Conservation (phyloP, 140 eudicot genomes). For the Flaveria floridana region DNA sequence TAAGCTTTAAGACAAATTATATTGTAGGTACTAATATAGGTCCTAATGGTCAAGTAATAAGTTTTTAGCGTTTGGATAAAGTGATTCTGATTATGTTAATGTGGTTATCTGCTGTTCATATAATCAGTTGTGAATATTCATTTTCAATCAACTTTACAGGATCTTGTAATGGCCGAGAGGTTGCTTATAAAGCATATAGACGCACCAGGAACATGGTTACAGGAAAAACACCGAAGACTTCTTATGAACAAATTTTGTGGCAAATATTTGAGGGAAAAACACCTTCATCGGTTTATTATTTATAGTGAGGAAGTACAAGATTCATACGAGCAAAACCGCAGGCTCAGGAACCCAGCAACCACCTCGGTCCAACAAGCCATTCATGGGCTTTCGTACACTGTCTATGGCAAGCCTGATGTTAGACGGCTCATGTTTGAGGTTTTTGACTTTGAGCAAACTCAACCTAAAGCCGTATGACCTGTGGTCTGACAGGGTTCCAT, state of each 20-base stretch:
- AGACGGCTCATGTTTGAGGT: conserved; percentile 97
- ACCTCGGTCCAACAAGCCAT: conserved; percentile 93
- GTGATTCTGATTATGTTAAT: background rate
- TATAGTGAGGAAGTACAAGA: conserved; percentile 86
- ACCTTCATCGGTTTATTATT: conserved; percentile 77
- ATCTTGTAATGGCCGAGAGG: conserved; percentile 99
- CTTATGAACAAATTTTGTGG: conserved; percentile 97
- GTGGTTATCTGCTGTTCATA: background rate
- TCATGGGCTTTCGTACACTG: conserved; percentile 87
- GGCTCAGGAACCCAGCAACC: conserved; percentile 96
- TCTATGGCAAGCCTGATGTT: conserved; percentile 93
- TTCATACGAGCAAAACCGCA: conserved; percentile 79
- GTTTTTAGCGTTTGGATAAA: background rate
- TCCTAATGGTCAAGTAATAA: background rate
- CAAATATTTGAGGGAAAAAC: conserved; percentile 74
- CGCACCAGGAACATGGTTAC: conserved; percentile 92
- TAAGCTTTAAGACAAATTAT: background rate
- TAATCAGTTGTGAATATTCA: background rate
- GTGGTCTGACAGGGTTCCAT: background rate
- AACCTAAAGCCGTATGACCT: conserved; percentile 69
- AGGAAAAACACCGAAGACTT: conserved; percentile 72
- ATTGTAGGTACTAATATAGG: background rate
- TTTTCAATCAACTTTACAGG: conserved; percentile 42
- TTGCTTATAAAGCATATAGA: conserved; percentile 94
- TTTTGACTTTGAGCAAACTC: conserved; percentile 95